A percentile compares a stretch with the other conserved stretches of the same genome.
phyloP scores from a whole-genome alignment of 352 stramenopile genomes.

The Phytophthora podocarpi region DNA sequence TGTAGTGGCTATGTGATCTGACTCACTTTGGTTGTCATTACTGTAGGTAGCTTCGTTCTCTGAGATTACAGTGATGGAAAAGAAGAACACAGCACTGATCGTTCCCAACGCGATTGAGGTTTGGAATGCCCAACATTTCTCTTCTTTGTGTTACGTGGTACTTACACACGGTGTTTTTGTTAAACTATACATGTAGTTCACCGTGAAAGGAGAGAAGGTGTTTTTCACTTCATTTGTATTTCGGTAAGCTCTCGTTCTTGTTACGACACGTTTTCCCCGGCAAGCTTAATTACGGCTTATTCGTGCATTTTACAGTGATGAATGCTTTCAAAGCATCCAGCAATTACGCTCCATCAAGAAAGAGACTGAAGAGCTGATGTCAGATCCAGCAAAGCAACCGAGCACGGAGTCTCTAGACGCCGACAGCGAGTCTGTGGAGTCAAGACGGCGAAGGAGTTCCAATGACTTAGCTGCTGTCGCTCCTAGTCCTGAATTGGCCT shows the following conservation, averaged over 20 bases:
- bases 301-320: slow-evolving; percentile 53
- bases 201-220: slow-evolving; percentile 64
- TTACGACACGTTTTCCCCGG: not conserved
- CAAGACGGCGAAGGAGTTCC: slow-evolving; percentile 26
- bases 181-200: slow-evolving; percentile 53
- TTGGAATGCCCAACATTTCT: not conserved
- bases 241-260: slow-evolving; percentile 39
- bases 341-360: slow-evolving; percentile 81
- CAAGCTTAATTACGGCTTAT: not conserved
- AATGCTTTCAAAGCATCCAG: slow-evolving; percentile 82
- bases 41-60: slow-evolving; percentile 72
- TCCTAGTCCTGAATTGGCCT: slow-evolving; percentile 15
- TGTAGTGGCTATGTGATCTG: not conserved
- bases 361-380: slow-evolving; percentile 64
- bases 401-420: not conserved
- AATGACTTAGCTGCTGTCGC: slow-evolving; percentile 33
- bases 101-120: slow-evolving; percentile 89
- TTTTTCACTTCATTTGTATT: slow-evolving; percentile 90
- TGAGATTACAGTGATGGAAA: slow-evolving; percentile 78
- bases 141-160: not conserved
- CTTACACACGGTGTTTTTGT: slow-evolving; percentile 4
- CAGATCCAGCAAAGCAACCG: slow-evolving; percentile 18
- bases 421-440: slow-evolving; percentile 1
- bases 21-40: slow-evolving; percentile 3
- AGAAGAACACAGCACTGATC: slow-evolving; percentile 87